Percentiles rank a stretch among this genome's conserved stretches.
Evolutionary conservation across 495 filamentous ascomycete genomes (phyloP).

Genomic region (Pyrenula massariospora): DNA sequence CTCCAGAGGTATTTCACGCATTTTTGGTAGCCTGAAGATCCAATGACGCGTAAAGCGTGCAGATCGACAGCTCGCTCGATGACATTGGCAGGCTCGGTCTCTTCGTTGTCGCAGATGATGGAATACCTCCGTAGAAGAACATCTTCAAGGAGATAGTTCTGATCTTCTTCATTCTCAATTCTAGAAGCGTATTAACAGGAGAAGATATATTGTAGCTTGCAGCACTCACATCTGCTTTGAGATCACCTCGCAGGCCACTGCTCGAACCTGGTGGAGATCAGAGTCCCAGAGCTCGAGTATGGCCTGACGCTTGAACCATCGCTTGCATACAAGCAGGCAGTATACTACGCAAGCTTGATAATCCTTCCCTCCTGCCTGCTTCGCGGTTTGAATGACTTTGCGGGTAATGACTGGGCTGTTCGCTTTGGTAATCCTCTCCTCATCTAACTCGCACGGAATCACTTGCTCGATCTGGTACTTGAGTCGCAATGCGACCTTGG

Average conservation of each 20-base stretch:
- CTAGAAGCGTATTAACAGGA: constrained; percentile 15
- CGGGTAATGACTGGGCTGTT: constrained; percentile 77
- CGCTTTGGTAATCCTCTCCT: constrained; percentile 55
- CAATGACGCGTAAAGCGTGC: constrained; percentile 77
- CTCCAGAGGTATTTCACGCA: constrained; percentile 87
- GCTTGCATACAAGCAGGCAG: constrained; percentile 75
- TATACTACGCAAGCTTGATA: constrained; percentile 69
- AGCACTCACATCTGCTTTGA: constrained; percentile 73
- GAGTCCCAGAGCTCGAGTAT: constrained; percentile 81
- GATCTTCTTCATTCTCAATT: constrained; percentile 74
- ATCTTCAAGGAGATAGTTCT: constrained; percentile 61
- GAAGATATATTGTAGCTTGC: not conserved
- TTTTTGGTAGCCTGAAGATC: constrained; percentile 87
- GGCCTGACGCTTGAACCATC: constrained; percentile 84
- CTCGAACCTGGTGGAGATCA: constrained; percentile 66
- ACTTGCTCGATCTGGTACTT: constrained; percentile 86
- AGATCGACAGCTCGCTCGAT: constrained; percentile 88
- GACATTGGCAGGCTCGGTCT: constrained; percentile 69
- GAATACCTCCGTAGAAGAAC: constrained; percentile 88
- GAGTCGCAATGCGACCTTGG: constrained; percentile 75
- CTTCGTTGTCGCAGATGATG: constrained; percentile 57
- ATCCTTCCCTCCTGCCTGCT: constrained; percentile 66
- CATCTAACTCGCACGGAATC: constrained; percentile 76
- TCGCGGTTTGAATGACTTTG: constrained; percentile 65
- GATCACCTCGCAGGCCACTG: constrained; percentile 82